phyloP scores from a whole-genome alignment of 805 yeast species.

The Schizosaccharomyces japonicus region DNA sequence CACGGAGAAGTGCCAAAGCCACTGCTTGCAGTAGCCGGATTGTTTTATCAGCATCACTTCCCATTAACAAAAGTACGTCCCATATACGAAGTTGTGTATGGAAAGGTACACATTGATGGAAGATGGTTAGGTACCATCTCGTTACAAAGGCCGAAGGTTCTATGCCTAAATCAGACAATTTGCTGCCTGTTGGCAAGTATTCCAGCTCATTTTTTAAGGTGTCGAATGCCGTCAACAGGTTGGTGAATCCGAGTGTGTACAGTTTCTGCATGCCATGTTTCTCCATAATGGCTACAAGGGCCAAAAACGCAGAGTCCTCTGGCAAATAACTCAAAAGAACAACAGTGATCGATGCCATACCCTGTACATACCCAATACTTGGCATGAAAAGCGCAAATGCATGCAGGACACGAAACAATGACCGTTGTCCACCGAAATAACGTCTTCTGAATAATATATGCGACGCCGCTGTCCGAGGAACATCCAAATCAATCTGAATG shows the following conservation, averaged over 20 bases:
- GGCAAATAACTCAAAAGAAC: conserved; percentile 17
- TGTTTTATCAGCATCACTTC: not conserved
- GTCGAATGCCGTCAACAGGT: conserved; percentile 8
- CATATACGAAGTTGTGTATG: conserved; percentile 10
- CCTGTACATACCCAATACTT: conserved; percentile 17
- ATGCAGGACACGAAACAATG: conserved; percentile 11
- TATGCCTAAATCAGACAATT: conserved; percentile 6
- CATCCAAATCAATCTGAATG: conserved; percentile 11
- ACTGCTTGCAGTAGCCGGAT: not conserved
- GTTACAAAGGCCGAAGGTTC: conserved; percentile 10
- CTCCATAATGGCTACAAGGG: conserved; percentile 8
- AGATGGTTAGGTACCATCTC: conserved; percentile 11
- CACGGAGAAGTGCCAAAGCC: not conserved
- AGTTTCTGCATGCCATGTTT: conserved; percentile 7
- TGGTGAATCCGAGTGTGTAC: conserved; percentile 9
- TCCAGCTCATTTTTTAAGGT: conserved; percentile 4
- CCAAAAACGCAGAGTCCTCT: conserved; percentile 9
- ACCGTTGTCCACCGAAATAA: conserved; percentile 11
- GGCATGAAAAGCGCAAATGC: conserved; percentile 9
- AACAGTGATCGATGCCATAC: conserved; percentile 22
- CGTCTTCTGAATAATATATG: conserved; percentile 11
- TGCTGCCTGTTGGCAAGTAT: not conserved
- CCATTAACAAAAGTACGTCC: conserved; percentile 9
- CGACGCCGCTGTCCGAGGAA: conserved; percentile 10
- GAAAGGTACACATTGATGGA: conserved; percentile 10